These are phyloP conservation scores for Raffaelea arxii DNA, from an alignment of 2,329 filamentous ascomycete species.

Conservation along the genomic window DNA sequence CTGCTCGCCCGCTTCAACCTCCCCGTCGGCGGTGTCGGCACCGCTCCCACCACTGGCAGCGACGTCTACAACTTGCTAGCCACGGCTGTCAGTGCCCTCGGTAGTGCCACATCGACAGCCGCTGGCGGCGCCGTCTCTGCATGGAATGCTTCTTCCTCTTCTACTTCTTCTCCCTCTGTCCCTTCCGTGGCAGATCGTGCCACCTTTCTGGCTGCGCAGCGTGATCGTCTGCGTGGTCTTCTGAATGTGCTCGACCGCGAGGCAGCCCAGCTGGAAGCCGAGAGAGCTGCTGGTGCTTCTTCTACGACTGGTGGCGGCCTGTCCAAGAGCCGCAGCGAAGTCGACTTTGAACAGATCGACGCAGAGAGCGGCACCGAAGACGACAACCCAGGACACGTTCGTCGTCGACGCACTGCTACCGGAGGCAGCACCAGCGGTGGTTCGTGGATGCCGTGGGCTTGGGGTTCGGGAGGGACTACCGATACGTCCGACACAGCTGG, in stretches of 20 bases:
- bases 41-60: constrained; percentile 13
- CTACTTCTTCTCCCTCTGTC: constrained; percentile 39
- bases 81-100: constrained; percentile 57
- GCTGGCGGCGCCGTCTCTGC: constrained; percentile 22
- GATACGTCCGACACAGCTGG: too few species aligned
- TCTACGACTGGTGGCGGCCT: constrained; percentile 38
- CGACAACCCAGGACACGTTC: too few species aligned
- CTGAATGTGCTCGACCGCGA: constrained; percentile 73
- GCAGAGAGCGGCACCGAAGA: constrained; percentile 57
- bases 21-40: constrained; percentile 30
- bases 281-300: neutral
- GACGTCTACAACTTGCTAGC: constrained; percentile 75
- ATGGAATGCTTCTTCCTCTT: neutral
- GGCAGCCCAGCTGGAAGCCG: constrained; percentile 45
- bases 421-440: too few species aligned
- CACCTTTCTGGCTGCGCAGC: constrained; percentile 67
- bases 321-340: constrained; percentile 75
- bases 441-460: too few species aligned
- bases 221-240: constrained; percentile 64
- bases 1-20: constrained; percentile 82
- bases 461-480: too few species aligned
- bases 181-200: constrained; percentile 60
- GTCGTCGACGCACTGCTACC: too few species aligned
- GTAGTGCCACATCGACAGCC: constrained; percentile 23
- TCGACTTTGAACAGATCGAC: constrained; percentile 79